Evolutionary conservation across 208 protist species (phyloP), one percentile per base, ranked within the genome.

Genomic region (Leishmania tarentolae): DNA sequence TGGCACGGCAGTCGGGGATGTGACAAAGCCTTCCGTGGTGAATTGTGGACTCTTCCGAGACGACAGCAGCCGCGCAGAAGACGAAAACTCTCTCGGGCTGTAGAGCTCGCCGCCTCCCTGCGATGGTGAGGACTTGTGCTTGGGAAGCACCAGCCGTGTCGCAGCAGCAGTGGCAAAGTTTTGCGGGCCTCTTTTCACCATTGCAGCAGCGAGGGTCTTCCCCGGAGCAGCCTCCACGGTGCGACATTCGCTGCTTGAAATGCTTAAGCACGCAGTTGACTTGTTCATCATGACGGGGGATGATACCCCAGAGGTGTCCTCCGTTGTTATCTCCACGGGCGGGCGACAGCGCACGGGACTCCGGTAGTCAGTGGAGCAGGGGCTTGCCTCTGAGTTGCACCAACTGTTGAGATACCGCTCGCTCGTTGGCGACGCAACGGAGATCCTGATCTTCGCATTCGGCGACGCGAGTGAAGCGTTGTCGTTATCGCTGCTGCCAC

Each of bases 321-420:
- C 81, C 5, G 75, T 71, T 46, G 81, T 47, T 9, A 47, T 75
- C 59, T 78, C 76, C 46, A 46, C 35, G 11, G 70, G 52, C 7
- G 76, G 72, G n/a, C 77, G 82, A 53, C 53, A 57, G 2, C 82
- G 82, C 77, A 75, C 82, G 9, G 82, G 77, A 37, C 82, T 85
- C 44, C 82, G 77, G 82, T 81, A 85, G 59, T 85, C 82, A 6
- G 76, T 82, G 28, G 82, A 61, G 19, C 72, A 77, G 13, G 76
- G 76, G n/a, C 82, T 82, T 21, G 50, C 76, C 13, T 85, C 76
- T 21, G 44, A 0, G 59, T 69, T 75, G n/a, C 37, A 50, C 68
- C 8, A 70, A 46, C 57, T 37, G 24, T 35, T 15, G 75, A 47
- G 52, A 24, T 21, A n/a, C 5, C 44, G 6, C 24, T 61, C 9